Conservation (phyloP, 164 flowering plant genomes). For the Dillenia turbinata region DNA sequence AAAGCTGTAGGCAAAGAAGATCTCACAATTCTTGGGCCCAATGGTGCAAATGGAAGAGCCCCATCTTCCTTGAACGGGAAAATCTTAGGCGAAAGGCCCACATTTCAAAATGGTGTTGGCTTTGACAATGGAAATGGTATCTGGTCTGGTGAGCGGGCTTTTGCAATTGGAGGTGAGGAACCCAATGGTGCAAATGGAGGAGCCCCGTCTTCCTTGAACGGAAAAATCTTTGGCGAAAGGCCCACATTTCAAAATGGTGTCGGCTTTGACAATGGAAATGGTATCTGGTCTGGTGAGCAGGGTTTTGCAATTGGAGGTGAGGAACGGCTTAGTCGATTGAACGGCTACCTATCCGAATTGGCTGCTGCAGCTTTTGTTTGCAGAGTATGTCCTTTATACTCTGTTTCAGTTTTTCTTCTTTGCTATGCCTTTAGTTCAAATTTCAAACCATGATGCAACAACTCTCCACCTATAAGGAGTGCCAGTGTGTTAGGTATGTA, state of each 20-base stretch:
- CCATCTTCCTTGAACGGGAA: conserved; percentile 34
- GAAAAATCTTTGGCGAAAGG: conserved; percentile 23
- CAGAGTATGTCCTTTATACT: conserved; percentile 49
- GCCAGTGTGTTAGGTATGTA: too few species aligned
- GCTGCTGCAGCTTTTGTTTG: conserved; percentile 98
- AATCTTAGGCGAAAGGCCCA: conserved; percentile 25
- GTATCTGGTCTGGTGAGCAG: conserved; percentile 80
- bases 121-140: conserved; percentile 89
- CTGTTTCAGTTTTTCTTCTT: not conserved
- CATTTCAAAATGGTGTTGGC: conserved; percentile 91
- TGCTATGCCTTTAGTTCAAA: too few species aligned
- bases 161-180: conserved; percentile 94
- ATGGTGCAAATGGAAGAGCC: conserved; percentile 21
- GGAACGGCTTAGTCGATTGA: conserved; percentile 66
- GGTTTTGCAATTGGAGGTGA: conserved; percentile 97
- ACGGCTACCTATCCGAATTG: conserved; percentile 91
- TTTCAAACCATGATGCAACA: too few species aligned
- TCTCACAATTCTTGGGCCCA: conserved; percentile 19
- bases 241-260: conserved; percentile 83
- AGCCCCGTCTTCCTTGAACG: conserved; percentile 26
- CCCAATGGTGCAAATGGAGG: conserved; percentile 21
- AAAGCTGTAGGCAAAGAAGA: conserved; percentile 72
- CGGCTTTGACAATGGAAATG: conserved; percentile 93
- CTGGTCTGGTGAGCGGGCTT: conserved; percentile 87
- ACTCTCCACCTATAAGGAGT: too few species aligned